Evolutionary conservation across 805 yeast genomes (phyloP).

Genomic region (Cyberlindnera xylosilytica): DNA sequence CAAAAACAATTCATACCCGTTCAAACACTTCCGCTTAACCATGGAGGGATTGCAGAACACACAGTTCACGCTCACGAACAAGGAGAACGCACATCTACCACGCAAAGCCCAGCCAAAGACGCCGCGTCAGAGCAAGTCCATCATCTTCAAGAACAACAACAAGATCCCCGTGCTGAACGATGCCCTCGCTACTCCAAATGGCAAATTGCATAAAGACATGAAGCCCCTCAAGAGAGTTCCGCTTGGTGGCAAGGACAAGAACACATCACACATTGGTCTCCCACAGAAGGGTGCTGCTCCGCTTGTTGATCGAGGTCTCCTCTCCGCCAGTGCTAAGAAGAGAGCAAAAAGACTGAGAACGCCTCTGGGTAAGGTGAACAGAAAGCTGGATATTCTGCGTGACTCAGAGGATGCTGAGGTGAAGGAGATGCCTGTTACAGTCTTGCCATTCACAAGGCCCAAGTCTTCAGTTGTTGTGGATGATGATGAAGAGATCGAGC

Average conservation of each 20-base stretch:
- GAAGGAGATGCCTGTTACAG: too few species aligned
- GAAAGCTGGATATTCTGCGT: constrained; percentile 29
- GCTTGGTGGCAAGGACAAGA: constrained; percentile 27
- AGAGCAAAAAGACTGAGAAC: constrained; percentile 18
- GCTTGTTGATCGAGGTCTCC: background rate
- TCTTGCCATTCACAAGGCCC: background rate
- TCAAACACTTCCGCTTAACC: background rate
- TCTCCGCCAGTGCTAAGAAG: constrained; percentile 8
- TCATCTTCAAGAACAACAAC: constrained; percentile 3
- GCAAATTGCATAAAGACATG: background rate
- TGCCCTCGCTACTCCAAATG: background rate
- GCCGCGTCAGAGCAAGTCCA: constrained; percentile 8
- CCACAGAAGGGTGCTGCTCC: constrained; percentile 1
- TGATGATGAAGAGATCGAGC: constrained; percentile 45
- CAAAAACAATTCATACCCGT: too few species aligned
- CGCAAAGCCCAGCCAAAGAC: constrained; percentile 12
- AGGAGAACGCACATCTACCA: constrained; percentile 11
- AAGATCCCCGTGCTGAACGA: constrained; percentile 1
- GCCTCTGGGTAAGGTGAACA: constrained; percentile 13
- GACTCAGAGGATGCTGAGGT: constrained; percentile 15
- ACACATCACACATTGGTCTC: constrained; percentile 4
- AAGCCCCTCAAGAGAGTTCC: constrained; percentile 21
- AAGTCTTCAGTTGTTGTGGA: constrained; percentile 5
- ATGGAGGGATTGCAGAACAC: constrained; percentile 4
- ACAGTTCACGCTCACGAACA: constrained; percentile 11